Evolutionary conservation across 805 yeast species (phyloP).

Genomic region (Cyberlindnera mycetangii): DNA sequence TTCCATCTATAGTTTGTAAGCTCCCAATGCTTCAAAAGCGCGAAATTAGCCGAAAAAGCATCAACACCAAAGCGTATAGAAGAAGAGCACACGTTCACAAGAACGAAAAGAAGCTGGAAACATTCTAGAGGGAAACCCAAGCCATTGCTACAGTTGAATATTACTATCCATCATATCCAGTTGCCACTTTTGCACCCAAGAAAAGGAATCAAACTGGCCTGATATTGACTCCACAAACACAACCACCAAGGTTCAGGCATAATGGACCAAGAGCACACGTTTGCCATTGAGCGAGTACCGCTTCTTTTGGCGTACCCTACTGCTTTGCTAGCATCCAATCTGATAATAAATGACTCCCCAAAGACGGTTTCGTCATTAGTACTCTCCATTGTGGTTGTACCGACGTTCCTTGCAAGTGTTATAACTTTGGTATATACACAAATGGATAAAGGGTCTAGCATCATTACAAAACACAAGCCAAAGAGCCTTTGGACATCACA

Average conservation of each 20-base stretch:
- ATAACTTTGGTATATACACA: slow-evolving; percentile 15
- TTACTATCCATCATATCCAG: no score
- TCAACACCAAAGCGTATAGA: no score
- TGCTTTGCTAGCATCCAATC: slow-evolving; percentile 21
- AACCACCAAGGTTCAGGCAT: not conserved
- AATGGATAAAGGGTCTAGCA: not conserved
- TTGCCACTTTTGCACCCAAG: no score
- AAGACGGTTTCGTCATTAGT: not conserved
- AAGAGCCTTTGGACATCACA: slow-evolving; percentile 1
- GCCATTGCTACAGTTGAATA: no score
- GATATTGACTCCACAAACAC: no score
- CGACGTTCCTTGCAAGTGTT: slow-evolving; percentile 17
- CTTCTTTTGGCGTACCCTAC: slow-evolving; percentile 29
- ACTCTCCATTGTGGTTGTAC: slow-evolving; percentile 10
- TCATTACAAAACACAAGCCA: not conserved
- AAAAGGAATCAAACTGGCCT: no score
- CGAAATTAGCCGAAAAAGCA: no score
- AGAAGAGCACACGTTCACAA: no score
- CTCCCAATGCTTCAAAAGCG: no score
- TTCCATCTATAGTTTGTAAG: no score
- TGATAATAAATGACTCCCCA: slow-evolving; percentile 9
- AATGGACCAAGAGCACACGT: slow-evolving; percentile 20
- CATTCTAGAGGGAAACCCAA: no score
- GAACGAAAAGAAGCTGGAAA: no score
- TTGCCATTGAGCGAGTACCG: slow-evolving; percentile 25